Percentiles rank a stretch among this genome's conserved stretches.
Evolutionary conservation across 2,329 filamentous ascomycete genomes (phyloP).

Genomic region (Diplodia seriata): DNA sequence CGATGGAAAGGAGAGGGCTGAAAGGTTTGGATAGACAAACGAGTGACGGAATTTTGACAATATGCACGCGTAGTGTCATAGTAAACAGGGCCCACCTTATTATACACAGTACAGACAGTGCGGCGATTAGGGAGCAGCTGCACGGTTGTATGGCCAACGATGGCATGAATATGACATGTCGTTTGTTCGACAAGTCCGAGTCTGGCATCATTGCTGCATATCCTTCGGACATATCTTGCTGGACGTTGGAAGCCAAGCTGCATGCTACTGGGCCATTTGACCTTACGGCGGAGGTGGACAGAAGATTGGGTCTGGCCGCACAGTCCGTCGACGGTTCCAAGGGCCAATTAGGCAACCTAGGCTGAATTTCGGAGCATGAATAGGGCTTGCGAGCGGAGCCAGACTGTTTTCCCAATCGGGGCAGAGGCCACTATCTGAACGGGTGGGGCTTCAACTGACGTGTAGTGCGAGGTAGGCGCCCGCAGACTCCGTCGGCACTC

Average conservation of each 20-base stretch:
- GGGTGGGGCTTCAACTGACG: not conserved
- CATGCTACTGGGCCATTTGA: conserved; percentile 11
- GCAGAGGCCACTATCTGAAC: not conserved
- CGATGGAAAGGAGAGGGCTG: not conserved
- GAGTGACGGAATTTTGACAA: not conserved
- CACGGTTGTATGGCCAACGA: not conserved
- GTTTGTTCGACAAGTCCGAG: not conserved
- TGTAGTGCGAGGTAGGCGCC: not conserved
- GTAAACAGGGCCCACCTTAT: conserved; percentile 2
- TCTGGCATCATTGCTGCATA: not conserved
- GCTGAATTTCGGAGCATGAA: not conserved
- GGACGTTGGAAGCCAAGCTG: conserved; percentile 4
- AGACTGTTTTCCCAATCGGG: not conserved
- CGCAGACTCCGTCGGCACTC: not conserved
- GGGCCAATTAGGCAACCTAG: not conserved
- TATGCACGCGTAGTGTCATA: conserved; percentile 9
- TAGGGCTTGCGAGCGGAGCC: not conserved
- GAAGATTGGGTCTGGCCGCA: conserved; percentile 15
- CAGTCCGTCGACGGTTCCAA: not conserved
- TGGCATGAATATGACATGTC: conserved; percentile 6
- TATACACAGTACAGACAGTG: conserved; percentile 9
- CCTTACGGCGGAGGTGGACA: conserved; percentile 26
- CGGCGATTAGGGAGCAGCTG: not conserved
- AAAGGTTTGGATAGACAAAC: not conserved
- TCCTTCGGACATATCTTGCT: not conserved